These are phyloP conservation scores for Takashimella tepidaria DNA, from an alignment of 1,284 basidiomycete genomes.

Conservation along the genomic window DNA sequence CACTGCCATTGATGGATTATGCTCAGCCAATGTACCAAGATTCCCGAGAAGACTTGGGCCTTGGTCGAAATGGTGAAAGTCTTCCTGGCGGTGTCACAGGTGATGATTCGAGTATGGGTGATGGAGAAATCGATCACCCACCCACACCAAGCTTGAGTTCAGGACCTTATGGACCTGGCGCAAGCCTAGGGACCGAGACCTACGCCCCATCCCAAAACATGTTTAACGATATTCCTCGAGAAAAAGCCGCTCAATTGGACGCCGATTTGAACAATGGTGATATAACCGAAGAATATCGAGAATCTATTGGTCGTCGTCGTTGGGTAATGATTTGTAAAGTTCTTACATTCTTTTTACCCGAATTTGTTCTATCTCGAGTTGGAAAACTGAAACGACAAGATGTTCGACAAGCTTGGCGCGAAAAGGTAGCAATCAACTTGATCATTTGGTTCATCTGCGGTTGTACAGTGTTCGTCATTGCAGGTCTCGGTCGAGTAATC, in stretches of 20 bases:
- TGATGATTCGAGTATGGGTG: constrained; percentile 62
- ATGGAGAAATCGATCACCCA: constrained; percentile 52
- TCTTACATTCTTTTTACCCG: constrained; percentile 89
- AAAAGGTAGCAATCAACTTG: constrained; percentile 92
- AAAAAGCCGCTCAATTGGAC: constrained; percentile 68
- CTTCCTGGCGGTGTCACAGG: no score
- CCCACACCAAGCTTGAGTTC: constrained; percentile 58
- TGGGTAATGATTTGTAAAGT: constrained; percentile 88
- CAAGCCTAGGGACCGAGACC: constrained; percentile 77
- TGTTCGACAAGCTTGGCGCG: constrained; percentile 92
- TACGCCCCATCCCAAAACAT: constrained; percentile 93
- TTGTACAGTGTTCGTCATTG: constrained; percentile 87
- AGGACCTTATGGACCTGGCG: constrained; percentile 65
- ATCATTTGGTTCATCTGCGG: constrained; percentile 93
- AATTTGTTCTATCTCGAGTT: constrained; percentile 61
- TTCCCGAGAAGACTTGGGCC: constrained; percentile 55
- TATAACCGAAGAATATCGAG: constrained; percentile 78
- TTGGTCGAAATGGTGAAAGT: constrained; percentile 49
- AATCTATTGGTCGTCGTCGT: constrained; percentile 68
- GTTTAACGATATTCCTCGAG: constrained; percentile 77
- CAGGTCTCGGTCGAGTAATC: constrained; percentile 78
- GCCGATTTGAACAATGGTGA: constrained; percentile 77
- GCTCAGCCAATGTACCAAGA: constrained; percentile 64
- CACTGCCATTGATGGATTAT: constrained; percentile 44
- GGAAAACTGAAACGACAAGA: constrained; percentile 92